These are phyloP conservation scores for Micractinium sp. DNA, from an alignment of 139 green algal species.

Conservation along the genomic window DNA sequence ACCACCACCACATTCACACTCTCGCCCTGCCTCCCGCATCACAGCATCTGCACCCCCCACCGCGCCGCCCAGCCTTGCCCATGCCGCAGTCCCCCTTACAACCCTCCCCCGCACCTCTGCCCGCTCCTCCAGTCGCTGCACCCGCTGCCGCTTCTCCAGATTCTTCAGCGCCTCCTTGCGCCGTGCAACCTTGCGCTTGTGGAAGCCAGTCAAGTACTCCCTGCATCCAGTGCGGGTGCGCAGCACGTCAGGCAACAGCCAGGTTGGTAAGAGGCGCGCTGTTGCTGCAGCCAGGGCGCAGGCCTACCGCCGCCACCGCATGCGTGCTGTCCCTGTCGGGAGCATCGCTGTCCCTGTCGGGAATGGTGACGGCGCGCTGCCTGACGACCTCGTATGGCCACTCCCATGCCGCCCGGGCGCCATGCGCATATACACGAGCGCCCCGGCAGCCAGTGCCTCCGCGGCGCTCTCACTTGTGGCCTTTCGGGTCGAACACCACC, in stretches of 20 bases:
- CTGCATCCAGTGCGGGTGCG: constrained; percentile 27
- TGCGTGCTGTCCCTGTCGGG: not conserved
- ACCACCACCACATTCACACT: not conserved
- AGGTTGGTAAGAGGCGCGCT: not conserved
- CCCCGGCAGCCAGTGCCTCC: not conserved
- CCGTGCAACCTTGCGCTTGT: constrained; percentile 74
- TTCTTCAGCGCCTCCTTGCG: constrained; percentile 70
- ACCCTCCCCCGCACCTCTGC: constrained; percentile 53
- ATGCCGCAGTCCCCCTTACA: not conserved
- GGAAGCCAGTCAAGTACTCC: constrained; percentile 75
- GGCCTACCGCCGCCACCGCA: not conserved
- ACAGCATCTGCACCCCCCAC: not conserved
- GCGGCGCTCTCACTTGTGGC: constrained; percentile 62
- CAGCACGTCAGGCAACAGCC: not conserved
- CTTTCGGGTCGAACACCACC: constrained; percentile 70
- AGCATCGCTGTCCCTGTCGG: not conserved
- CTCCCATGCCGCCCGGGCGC: not conserved
- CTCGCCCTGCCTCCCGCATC: not conserved
- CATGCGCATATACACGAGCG: not conserved
- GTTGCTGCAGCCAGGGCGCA: not conserved
- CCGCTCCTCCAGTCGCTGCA: constrained; percentile 59
- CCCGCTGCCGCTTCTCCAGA: constrained; percentile 49
- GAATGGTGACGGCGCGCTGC: not conserved
- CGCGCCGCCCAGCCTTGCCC: not conserved
- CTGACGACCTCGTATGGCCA: not conserved